These are phyloP conservation scores for Allium fistulosum DNA, from an alignment of 106 monocot genomes.

Conservation along the genomic window DNA sequence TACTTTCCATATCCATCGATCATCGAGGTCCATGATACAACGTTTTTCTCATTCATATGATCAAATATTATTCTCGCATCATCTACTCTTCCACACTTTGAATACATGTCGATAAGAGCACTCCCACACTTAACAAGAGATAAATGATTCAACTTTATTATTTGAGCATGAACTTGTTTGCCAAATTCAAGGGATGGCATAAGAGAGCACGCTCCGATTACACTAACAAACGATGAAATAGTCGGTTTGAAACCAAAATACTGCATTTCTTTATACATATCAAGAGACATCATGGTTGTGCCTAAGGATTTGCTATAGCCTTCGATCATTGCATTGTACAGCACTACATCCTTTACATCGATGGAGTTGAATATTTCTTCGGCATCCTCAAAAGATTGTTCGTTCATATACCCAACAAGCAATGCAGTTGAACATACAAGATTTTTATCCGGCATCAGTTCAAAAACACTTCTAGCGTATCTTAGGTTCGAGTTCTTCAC, in stretches of 20 bases:
- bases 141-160: slow-evolving; percentile 32
- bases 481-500: slow-evolving; percentile 56
- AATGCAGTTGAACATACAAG: slow-evolving; percentile 65
- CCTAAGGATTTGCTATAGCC: slow-evolving; percentile 58
- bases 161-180: slow-evolving; percentile 66
- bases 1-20: slow-evolving; percentile 97
- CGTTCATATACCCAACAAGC: slow-evolving; percentile 76
- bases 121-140: slow-evolving; percentile 65
- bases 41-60: slow-evolving; percentile 56
- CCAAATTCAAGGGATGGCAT: slow-evolving; percentile 65
- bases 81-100: slow-evolving; percentile 63
- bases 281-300: slow-evolving; percentile 42
- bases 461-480: slow-evolving; percentile 48
- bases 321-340: slow-evolving; percentile 93
- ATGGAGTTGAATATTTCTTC: slow-evolving; percentile 51
- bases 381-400: slow-evolving; percentile 43
- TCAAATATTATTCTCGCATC: slow-evolving; percentile 64
- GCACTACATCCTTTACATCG: slow-evolving; percentile 54
- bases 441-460: slow-evolving; percentile 30
- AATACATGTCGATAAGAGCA: slow-evolving; percentile 82
- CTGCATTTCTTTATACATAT: slow-evolving; percentile 62
- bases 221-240: slow-evolving; percentile 69
- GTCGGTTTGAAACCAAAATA: slow-evolving; percentile 27
- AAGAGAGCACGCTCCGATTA: slow-evolving; percentile 79
- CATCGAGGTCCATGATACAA: slow-evolving; percentile 90